Evolutionary conservation across 2,329 filamentous ascomycete genomes (phyloP), one percentile per base, ranked within the genome.

Genomic region (Lachnellula arida): DNA sequence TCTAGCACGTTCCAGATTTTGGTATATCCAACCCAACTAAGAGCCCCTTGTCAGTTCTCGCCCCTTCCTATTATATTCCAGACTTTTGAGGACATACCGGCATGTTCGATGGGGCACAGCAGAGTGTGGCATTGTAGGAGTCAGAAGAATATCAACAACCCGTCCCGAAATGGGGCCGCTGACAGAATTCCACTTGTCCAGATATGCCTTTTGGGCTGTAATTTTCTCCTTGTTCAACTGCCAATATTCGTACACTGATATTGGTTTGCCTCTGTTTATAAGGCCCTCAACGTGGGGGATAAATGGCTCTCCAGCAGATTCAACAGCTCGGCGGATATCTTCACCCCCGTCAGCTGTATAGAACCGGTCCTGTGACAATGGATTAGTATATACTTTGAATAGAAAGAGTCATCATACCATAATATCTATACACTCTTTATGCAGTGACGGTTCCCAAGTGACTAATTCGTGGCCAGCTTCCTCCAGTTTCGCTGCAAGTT

Each of bases 1-100:
- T 86, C 82, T 0, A 85, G 70, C 8, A 84, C 70, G 60, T 85
- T 85, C 78, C 81, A 84, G 6, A 84, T 73, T 63, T 83, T 83
- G 1, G 81, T 84, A 61, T 85, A 85, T 2, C 58, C 58, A 0
- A 77, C 75, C 75, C 75, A 78, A n/a, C 72, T 68, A 22, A 73
- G 12, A 1, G 59, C 1, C 15, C 19, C 1, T 32, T 32, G 23
- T 47, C 14, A 47, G 44, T 47, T 5, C 6, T 47, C 5, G 14
- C 3, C 4, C 22, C 22, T 28, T n/a, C 2, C 23, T n/a, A 15
- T 17, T n/a, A 17, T 9, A 11, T 55, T 0, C 60, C 51, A 39
- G 46, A 9, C 28, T n/a, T 5, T 19, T 14, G 14, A 6, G 12
- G 4, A 51, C 43, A 28, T 49, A 51, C 49, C 32, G 49, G 25